Evolutionary conservation across 148 eudicot species (phyloP).

Genomic region (Diospyros lotus): DNA sequence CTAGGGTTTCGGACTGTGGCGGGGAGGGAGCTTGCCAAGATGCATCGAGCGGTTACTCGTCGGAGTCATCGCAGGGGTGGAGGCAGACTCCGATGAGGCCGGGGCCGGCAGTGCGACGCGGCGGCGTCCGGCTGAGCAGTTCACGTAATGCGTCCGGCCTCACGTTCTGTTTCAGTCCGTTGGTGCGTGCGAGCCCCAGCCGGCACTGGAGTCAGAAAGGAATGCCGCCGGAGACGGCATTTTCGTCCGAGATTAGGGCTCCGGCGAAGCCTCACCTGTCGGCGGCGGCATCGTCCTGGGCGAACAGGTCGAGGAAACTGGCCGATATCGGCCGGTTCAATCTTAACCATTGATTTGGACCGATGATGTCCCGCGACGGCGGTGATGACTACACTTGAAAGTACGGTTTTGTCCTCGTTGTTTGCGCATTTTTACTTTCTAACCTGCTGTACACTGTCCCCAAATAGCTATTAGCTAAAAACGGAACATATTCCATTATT

Average conservation of each 20-base stretch:
- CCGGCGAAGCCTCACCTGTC: slow-evolving; percentile 41
- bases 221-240: slow-evolving; percentile 27
- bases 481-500: no score
- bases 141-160: slow-evolving; percentile 27
- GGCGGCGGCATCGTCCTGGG: slow-evolving; percentile 55
- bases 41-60: slow-evolving; percentile 28
- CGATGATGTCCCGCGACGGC: slow-evolving; percentile 6
- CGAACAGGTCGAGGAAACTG: slow-evolving; percentile 73
- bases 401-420: slow-evolving; percentile 24
- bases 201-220: slow-evolving; percentile 30
- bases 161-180: slow-evolving; percentile 48
- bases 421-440: neutral
- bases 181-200: slow-evolving; percentile 54
- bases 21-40: slow-evolving; percentile 27
- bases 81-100: slow-evolving; percentile 32
- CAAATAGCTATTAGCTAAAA: no score
- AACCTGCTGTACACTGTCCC: no score
- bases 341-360: slow-evolving; percentile 41
- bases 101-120: slow-evolving; percentile 13
- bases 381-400: neutral
- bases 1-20: slow-evolving; percentile 25
- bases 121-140: slow-evolving; percentile 15
- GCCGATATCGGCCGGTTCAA: slow-evolving; percentile 75
- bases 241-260: slow-evolving; percentile 48
- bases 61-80: slow-evolving; percentile 35